Conservation (phyloP, 2,329 filamentous ascomycete genomes). For the Fusarium tupiense region DNA sequence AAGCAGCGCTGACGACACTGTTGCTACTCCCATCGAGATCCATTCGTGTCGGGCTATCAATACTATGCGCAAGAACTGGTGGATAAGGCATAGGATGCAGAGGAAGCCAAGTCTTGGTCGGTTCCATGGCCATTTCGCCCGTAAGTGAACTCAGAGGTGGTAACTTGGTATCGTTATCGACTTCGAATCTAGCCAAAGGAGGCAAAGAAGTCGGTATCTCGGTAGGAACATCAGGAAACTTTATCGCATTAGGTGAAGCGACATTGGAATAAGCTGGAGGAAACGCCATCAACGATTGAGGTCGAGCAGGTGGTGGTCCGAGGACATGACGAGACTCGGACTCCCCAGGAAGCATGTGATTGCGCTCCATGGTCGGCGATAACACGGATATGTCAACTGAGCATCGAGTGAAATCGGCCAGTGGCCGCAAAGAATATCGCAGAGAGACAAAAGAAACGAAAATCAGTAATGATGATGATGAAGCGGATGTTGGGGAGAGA, state of each 20-base stretch:
- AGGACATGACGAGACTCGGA: constrained; percentile 39
- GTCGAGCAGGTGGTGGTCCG: constrained; percentile 42
- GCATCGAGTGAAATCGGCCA: constrained; percentile 37
- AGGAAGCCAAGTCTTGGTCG: constrained; percentile 55
- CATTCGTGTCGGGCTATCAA: constrained; percentile 59
- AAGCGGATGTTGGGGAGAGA: constrained; percentile 31
- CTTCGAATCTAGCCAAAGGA: constrained; percentile 34
- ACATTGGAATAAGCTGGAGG: constrained; percentile 40
- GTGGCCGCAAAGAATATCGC: constrained; percentile 12
- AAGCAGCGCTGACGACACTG: constrained; percentile 54
- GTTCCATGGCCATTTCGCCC: constrained; percentile 42
- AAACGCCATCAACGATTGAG: constrained; percentile 36
- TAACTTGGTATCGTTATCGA: constrained; percentile 45
- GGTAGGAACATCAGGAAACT: constrained; percentile 44
- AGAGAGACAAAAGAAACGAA: background rate
- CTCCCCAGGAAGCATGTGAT: constrained; percentile 56
- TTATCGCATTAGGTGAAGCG: constrained; percentile 38
- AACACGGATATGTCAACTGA: constrained; percentile 42
- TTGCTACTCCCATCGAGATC: constrained; percentile 58
- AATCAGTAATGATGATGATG: background rate
- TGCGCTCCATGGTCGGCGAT: constrained; percentile 53
- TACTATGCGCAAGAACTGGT: constrained; percentile 44
- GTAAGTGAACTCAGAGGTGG: constrained; percentile 52
- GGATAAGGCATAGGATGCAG: constrained; percentile 58
- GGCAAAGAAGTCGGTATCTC: constrained; percentile 39